phyloP scores from a whole-genome alignment of 2,329 filamentous ascomycete genomes.

The Lecanicillium sp. region DNA sequence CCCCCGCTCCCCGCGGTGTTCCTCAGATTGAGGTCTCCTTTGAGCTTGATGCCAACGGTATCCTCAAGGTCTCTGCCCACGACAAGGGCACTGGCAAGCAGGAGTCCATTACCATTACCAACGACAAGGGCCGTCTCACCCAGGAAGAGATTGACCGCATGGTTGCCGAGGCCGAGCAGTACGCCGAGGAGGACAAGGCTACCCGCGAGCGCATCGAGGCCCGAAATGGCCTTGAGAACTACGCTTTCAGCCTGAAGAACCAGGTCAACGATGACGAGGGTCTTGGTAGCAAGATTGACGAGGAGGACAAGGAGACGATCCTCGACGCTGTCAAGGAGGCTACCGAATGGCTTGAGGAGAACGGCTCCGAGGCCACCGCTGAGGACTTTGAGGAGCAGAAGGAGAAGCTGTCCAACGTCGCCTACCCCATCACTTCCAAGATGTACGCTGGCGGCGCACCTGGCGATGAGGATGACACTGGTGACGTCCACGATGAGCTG shows the following conservation, averaged over 20 bases:
- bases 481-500: constrained; percentile 66
- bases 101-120: constrained; percentile 97
- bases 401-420: constrained; percentile 95
- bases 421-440: constrained; percentile 99
- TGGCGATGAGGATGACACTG: constrained; percentile 61
- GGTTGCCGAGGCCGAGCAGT: constrained; percentile 97
- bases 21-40: constrained; percentile 98
- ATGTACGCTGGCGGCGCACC: constrained; percentile 66
- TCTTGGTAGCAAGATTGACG: constrained; percentile 95
- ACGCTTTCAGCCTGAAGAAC: constrained; percentile 98
- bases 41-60: constrained; percentile 96
- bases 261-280: constrained; percentile 95
- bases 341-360: constrained; percentile 94
- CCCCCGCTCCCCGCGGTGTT: constrained; percentile 88
- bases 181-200: constrained; percentile 98
- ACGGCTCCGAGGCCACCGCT: constrained; percentile 71
- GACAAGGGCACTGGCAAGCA: constrained; percentile 98
- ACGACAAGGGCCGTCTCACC: constrained; percentile 96
- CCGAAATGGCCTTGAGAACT: constrained; percentile 96
- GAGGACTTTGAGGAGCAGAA: constrained; percentile 99
- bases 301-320: constrained; percentile 97
- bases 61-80: constrained; percentile 88
- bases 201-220: constrained; percentile 95
- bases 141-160: constrained; percentile 98
- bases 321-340: constrained; percentile 95